Evolutionary conservation across 139 green algal genomes (phyloP), one percentile per base, ranked within the genome.

Genomic region (Tetraselmis chui): DNA sequence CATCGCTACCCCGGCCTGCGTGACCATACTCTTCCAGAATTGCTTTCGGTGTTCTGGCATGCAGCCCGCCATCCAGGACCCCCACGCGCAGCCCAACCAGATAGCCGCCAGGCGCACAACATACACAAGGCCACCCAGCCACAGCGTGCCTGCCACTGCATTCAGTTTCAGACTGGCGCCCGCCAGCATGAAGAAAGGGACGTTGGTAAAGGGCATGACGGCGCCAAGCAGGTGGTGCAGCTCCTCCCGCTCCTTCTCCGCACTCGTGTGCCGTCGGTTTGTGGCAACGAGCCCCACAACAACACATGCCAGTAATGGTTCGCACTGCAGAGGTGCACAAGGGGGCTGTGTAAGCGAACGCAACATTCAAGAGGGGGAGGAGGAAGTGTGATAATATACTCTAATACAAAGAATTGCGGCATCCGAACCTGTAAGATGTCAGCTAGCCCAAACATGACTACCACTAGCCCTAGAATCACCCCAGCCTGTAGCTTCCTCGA

Each of bases 1-100:
- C 88, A 98, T 90, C 1, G 94, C 94, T 59, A 98, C 93, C 25
- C 94, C 94, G 1, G 92, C 93, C 90, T 97, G 94, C 5, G 93
- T 97, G 78, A 97, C 83, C 93, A 96, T 95, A 77, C 86, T 88
- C 80, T 91, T 82, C 92, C 92, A 96, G 74, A 97, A 90, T n/a
- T 84, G 59, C 28, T 81, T 82, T n/a, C 88, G 58, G 30, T 89
- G 79, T 25, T 93, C 90, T 0, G 76, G 2, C 25, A 83, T 79
- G 0, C 89, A 86, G 25, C 78, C 81, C 0, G 90, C 92, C 23
- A 82, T 24, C 30, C 29, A 85, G 80, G 88, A 92, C 28, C 94
- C 94, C 58, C 90, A 28, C 87, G 87, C 94, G 82, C 83, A 88
- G 23, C 94, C 94, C 2, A 88, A 24, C 27, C 80, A 91, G 29